These are phyloP conservation scores for Aspergillus pseudoviridinutans DNA, from an alignment of 2,329 filamentous ascomycete species.

Conservation along the genomic window DNA sequence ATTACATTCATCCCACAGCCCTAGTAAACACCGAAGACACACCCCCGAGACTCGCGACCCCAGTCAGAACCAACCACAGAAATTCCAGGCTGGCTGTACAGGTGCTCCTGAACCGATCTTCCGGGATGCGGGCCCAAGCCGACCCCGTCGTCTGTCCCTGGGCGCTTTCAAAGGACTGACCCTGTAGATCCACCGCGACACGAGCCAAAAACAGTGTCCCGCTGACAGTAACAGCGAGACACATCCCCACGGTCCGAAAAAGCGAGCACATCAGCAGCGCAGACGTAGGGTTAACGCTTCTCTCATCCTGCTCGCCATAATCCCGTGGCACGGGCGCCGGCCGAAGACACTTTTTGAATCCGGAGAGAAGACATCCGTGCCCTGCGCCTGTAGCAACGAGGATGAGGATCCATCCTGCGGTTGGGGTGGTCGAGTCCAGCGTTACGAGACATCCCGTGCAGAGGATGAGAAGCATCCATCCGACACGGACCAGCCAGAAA, in stretches of 20 bases:
- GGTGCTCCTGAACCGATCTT: constrained; percentile 9
- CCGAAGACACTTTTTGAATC: constrained; percentile 40
- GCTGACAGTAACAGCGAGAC: constrained; percentile 40
- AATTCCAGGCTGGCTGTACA: constrained; percentile 20
- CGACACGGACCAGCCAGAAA: constrained; percentile 42
- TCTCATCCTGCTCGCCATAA: background rate
- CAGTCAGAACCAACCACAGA: constrained; percentile 26
- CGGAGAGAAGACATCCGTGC: constrained; percentile 40
- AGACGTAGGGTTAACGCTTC: constrained; percentile 5
- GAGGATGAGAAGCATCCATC: constrained; percentile 38
- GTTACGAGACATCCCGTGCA: constrained; percentile 37
- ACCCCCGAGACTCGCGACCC: constrained; percentile 23
- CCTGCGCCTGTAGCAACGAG: constrained; percentile 41
- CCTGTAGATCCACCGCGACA: constrained; percentile 27
- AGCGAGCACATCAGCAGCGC: constrained; percentile 38
- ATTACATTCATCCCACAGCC: constrained; percentile 1
- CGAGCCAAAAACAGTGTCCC: constrained; percentile 41
- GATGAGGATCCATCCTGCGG: constrained; percentile 33
- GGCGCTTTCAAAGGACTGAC: constrained; percentile 7
- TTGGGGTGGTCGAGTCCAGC: constrained; percentile 30
- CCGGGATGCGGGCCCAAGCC: constrained; percentile 14
- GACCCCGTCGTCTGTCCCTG: constrained; percentile 12
- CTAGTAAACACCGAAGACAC: background rate
- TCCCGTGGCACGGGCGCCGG: constrained; percentile 24
- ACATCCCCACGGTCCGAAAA: constrained; percentile 43